Base-by-base conservation (phyloP, 129 eudicot genomes). In the Logfia minima region DNA sequence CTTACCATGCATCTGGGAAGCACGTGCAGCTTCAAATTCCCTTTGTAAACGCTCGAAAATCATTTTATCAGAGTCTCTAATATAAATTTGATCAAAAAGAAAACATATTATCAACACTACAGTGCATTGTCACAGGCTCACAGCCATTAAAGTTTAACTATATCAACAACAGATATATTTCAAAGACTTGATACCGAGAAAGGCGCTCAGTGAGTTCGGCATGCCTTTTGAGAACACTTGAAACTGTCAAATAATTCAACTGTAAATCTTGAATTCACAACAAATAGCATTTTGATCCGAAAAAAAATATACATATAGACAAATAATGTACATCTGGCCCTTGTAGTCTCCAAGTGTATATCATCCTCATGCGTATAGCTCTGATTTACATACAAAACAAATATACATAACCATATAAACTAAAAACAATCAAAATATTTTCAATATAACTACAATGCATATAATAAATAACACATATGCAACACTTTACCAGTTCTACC, bases 51-150 rank as follows among this genome's bases (percentile, higher is more conserved):
- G 99, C 86, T 95, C 97, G 77, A 91, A 95, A 70, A 89, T 85
- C 85, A 81, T 86, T 85, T 87, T 89, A 85, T 95, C 99, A 35
- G 99, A 95, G 80, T 95, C 97, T 88, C 98, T 91, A 82, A 21
- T 2, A 18, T 11, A 23, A 5, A 66, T 67, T 62, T 13, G 28
- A 23, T 21, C 35, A 51, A 16, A 16, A 65, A 7, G 17, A 53
- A 79, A 80, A 55, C 8, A 65, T 5, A 66, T 55, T 16, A 72
- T 58, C 22, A 79, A 34, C 22, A 32, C 31, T 31, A 77, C 24
- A n/a, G 21, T 35, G 68, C 45, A 28, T 43, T 63, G 52, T 56
- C 37, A 55, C 28, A 55, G 65, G 45, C 69, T 48, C 55, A 48
- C 55, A 14, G 55, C 55, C 55, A 48, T 13, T 48, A 14, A 14